A percentile compares a stretch with the other conserved stretches of the same genome.
Evolutionary conservation across 768 basidiomycete genomes (phyloP).

Genomic region (Cantharellus cinnabarinus): DNA sequence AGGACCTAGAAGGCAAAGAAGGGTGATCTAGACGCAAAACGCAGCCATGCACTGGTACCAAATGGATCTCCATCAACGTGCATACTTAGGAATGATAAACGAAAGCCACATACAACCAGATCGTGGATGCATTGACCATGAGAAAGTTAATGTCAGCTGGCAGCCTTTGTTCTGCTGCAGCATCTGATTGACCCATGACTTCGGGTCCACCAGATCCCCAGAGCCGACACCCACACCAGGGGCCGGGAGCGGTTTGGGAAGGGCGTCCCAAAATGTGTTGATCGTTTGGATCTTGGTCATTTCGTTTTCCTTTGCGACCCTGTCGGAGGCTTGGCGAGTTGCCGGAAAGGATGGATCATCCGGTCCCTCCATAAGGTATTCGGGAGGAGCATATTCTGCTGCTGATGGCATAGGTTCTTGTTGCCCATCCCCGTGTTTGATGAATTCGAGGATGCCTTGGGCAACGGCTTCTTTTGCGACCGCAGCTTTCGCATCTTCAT

Average conservation of each 20-base stretch:
- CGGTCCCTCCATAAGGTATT: not conserved
- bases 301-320: constrained; percentile 2
- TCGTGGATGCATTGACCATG: constrained; percentile 24
- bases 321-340: not conserved
- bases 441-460: constrained; percentile 37
- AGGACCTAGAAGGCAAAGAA: constrained; percentile 28
- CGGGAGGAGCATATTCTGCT: constrained; percentile 6
- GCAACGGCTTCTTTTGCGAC: constrained; percentile 35
- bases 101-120: constrained; percentile 23
- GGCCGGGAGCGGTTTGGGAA: constrained; percentile 45
- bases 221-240: constrained; percentile 23
- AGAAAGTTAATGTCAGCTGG: constrained; percentile 15
- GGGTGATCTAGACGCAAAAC: constrained; percentile 38
- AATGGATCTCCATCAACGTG: not conserved
- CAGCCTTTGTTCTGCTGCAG: constrained; percentile 18
- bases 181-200: constrained; percentile 31
- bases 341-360: constrained; percentile 1
- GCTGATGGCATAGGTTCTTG: constrained; percentile 14
- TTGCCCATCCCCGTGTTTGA: constrained; percentile 35
- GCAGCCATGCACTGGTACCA: constrained; percentile 34
- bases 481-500: constrained; percentile 26
- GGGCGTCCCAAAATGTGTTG: constrained; percentile 39
- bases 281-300: constrained; percentile 20
- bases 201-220: constrained; percentile 32
- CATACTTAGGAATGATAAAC: not conserved